Base-by-base conservation (phyloP, 768 basidiomycete species). In the Harrya chromipes region DNA sequence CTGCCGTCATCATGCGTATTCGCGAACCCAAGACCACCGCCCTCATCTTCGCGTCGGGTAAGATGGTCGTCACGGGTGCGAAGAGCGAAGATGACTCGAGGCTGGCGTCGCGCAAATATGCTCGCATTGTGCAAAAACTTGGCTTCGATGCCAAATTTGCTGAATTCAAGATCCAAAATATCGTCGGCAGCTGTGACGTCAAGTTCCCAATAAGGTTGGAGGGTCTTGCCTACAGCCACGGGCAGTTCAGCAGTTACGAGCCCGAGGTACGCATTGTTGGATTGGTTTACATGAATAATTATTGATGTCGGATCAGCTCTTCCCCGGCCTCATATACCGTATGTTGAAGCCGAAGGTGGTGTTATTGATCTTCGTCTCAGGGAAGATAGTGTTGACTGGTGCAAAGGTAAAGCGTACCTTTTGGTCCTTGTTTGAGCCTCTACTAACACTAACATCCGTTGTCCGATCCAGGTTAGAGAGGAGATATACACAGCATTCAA, bases 261-360 rank as follows among this genome's bases (percentile, higher is more conserved):
- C 94, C 94, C 19, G 94, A 98, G 84, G 95, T 94, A 54, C 44
- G 82, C 76, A 3, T 34, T 14, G 2, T 33, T 34, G 43, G 6
- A 42, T 63, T 33, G 58, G 46, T 33, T 26, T 1, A 1, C 1
- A 4, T 4, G 13, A n/a, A 36, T 7, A 1, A 13, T 1, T 19
- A 10, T 20, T 56, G 17, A 65, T 26, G 17, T 23, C 2, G 5
- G 16, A 8, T 16, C 49, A 98, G 95, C 74, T 98, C 48, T 98
- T 99, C 85, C 95, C 97, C 46, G 95, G 97, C 63, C 80, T 99
- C 39, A 98, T 99, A 68, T 98, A 99, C 65, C 90, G 95, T 60
- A 98, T 98, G 97, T 89, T 97, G 73, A 97, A 97, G 71, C 97
- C 97, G 7, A 99, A 99, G 74, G 97, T 99, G 56, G 97, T 99